phyloP scores from a whole-genome alignment of 2,329 filamentous ascomycete genomes.

The Fusarium coffeatum region DNA sequence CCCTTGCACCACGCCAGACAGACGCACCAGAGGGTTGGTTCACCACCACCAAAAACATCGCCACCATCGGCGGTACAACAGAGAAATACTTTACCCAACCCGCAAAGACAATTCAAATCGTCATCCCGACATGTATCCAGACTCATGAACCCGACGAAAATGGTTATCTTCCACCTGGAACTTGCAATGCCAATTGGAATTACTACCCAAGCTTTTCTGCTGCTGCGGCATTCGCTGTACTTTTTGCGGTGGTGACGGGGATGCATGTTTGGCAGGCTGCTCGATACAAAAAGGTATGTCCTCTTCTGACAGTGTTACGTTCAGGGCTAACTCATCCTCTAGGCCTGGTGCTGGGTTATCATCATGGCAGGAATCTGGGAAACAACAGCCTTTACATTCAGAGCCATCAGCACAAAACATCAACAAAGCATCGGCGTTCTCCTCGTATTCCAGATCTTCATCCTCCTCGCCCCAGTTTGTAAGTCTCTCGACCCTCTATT shows the following conservation, averaged over 20 bases:
- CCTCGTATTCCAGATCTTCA: constrained; percentile 42
- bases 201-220: constrained; percentile 51
- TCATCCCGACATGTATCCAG: constrained; percentile 52
- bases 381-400: constrained; percentile 37
- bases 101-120: constrained; percentile 49
- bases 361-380: constrained; percentile 52
- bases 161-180: constrained; percentile 50
- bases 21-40: constrained; percentile 38
- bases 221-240: constrained; percentile 44
- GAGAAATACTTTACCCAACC: constrained; percentile 40
- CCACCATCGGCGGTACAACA: constrained; percentile 33
- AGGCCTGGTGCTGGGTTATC: constrained; percentile 53
- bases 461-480: constrained; percentile 41
- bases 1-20: constrained; percentile 12
- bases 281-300: constrained; percentile 41
- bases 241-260: constrained; percentile 41
- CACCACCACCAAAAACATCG: constrained; percentile 47
- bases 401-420: constrained; percentile 37
- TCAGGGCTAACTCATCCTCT: not conserved
- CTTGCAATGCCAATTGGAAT: constrained; percentile 48
- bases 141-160: constrained; percentile 50
- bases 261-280: constrained; percentile 41
- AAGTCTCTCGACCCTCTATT: not conserved
- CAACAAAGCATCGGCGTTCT: constrained; percentile 35
- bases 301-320: not conserved